A percentile compares a stretch with the other conserved stretches of the same genome.
Evolutionary conservation across 768 basidiomycete genomes (phyloP).

Genomic region (Podaxis sp.): DNA sequence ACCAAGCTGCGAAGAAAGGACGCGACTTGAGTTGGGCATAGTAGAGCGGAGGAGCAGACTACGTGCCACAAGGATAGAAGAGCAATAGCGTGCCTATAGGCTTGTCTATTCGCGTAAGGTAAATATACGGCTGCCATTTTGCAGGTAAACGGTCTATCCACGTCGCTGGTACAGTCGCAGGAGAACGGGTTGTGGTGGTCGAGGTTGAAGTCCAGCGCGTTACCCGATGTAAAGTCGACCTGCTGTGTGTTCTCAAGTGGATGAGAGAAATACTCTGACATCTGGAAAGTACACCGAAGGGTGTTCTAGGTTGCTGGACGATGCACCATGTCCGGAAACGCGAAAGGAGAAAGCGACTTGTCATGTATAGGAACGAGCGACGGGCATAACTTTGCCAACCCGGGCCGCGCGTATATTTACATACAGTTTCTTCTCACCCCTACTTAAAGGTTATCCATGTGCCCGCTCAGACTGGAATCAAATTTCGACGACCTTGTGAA

Average conservation of each 20-base stretch:
- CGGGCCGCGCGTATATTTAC: neutral
- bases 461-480: neutral
- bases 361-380: neutral
- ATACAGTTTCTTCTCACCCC: neutral
- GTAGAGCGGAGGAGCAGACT: conserved; percentile 28
- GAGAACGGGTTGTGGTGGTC: conserved; percentile 8
- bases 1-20: conserved; percentile 73
- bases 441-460: neutral
- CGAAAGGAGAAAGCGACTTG: neutral
- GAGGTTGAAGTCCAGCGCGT: conserved; percentile 5
- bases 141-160: conserved; percentile 71
- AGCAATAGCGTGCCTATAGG: conserved; percentile 92
- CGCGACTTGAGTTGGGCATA: conserved; percentile 6
- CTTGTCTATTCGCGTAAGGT: conserved; percentile 89
- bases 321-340: neutral
- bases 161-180: conserved; percentile 27
- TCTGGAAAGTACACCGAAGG: neutral
- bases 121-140: conserved; percentile 72
- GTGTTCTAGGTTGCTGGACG: neutral
- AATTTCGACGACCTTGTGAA: neutral
- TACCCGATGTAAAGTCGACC: neutral
- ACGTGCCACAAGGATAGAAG: conserved; percentile 88
- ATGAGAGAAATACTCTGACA: neutral
- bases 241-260: neutral
- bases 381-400: neutral